Percentiles rank a stretch among this genome's conserved stretches.
phyloP scores from a whole-genome alignment of 257 asterid genomes.

The Datura wrightii region DNA sequence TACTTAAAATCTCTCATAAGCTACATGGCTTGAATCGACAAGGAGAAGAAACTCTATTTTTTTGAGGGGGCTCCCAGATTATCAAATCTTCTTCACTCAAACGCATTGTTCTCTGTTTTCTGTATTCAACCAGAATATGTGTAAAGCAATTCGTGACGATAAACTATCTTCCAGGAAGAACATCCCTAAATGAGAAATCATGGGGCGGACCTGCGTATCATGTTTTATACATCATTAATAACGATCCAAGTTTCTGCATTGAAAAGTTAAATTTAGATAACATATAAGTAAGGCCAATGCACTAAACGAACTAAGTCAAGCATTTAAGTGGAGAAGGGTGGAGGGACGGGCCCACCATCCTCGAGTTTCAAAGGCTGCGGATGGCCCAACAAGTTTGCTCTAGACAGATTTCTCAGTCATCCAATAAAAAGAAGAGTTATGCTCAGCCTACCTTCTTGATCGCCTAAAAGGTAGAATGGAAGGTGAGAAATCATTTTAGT shows the following conservation, averaged over 20 bases:
- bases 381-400: neutral
- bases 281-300: too few relatives aligned
- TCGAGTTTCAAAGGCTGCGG: neutral
- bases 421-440: neutral
- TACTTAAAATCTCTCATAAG: neutral
- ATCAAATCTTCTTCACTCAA: neutral
- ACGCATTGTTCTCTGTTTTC: neutral
- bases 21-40: neutral
- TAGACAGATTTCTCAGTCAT: neutral
- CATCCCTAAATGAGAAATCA: slow-evolving; percentile 72
- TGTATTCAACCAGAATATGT: neutral
- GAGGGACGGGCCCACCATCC: neutral
- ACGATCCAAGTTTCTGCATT: neutral
- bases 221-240: neutral
- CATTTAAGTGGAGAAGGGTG: neutral
- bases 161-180: slow-evolving; percentile 63
- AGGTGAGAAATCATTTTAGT: slow-evolving; percentile 76
- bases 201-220: slow-evolving; percentile 72
- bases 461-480: slow-evolving; percentile 83
- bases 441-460: slow-evolving; percentile 65
- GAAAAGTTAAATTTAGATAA: neutral
- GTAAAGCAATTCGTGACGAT: neutral
- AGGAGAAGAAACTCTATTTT: slow-evolving; percentile 14
- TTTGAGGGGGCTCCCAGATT: neutral
- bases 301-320: neutral